Evolutionary conservation across 176 grass and related monocot genomes (phyloP), one percentile per base, ranked within the genome.

Genomic region (Oryza glumipatula): DNA sequence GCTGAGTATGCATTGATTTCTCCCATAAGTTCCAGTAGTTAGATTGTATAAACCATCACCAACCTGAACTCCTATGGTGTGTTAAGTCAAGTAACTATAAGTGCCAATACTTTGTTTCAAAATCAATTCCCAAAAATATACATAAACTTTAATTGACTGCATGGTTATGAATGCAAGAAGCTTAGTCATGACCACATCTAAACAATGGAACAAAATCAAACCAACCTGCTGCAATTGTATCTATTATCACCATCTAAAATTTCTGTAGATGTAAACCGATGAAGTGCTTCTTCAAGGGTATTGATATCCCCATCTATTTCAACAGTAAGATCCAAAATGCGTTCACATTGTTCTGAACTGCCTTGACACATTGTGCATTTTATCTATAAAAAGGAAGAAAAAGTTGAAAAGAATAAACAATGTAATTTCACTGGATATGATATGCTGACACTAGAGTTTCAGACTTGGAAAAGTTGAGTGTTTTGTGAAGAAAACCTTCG

Each of bases 311-410:
- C 93, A 88, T 98, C 86, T 88, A 98, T 92, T 72, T 93, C 92
- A 72, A 98, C 89, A 88, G 86, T 94, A 65, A 98, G 89, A 94
- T 98, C 96, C 89, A 95, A 86, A 80, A 98, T 95, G 36, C 89
- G 85, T 83, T 98, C 96, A 66, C 66, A 74, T 23, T 76, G 83
- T 79, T 85, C 91, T 74, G 96, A 98, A 90, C 85, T 98, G 68
- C 66, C 58, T 61, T 90, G 81, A 43, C 96, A 98, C 63, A 77
- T 95, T 52, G 70, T 83, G 86, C 96, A 98, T 82, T 78, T 98
- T 92, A 98, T 98, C 96, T 98, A 89, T 73, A 71, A 23, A 76
- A 70, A n/a, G 78, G 48, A 75, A 54, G 17, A 68, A 86, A 33
- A 5, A 15, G 44, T 86, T 84, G 78, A 68, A 33, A 45, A 69